phyloP scores from a whole-genome alignment of 2,329 filamentous ascomycete species.

The Coleophoma crateriformis region DNA sequence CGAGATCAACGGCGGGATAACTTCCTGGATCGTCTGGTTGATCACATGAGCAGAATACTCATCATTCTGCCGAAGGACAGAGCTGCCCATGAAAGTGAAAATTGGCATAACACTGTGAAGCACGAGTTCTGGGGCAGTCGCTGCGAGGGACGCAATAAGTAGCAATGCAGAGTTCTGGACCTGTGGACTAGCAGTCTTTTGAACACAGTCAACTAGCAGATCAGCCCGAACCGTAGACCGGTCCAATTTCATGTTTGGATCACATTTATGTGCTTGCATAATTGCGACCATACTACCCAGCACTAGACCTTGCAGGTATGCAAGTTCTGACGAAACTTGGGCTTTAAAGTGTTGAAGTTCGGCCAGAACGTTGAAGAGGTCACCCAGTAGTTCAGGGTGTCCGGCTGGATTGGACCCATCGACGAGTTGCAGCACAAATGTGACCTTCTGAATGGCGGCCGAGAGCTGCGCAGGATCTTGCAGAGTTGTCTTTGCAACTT shows the following conservation, averaged over 20 bases:
- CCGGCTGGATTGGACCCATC: slow-evolving; percentile 72
- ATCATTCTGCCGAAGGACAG: slow-evolving; percentile 85
- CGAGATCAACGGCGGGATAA: slow-evolving; percentile 84
- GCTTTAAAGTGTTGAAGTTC: slow-evolving; percentile 82
- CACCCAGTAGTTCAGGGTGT: slow-evolving; percentile 71
- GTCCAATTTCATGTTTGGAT: slow-evolving; percentile 62
- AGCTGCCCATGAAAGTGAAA: slow-evolving; percentile 96
- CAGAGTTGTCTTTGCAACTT: slow-evolving; percentile 54
- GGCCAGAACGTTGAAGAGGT: slow-evolving; percentile 78
- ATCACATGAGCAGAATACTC: slow-evolving; percentile 97
- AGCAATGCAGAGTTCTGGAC: slow-evolving; percentile 90
- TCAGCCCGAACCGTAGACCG: slow-evolving; percentile 79
- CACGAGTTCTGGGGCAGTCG: slow-evolving; percentile 83
- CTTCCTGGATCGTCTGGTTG: slow-evolving; percentile 88
- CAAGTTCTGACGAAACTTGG: slow-evolving; percentile 77
- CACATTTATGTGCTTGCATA: slow-evolving; percentile 67
- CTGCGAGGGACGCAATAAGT: slow-evolving; percentile 79
- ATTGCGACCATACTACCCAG: slow-evolving; percentile 79
- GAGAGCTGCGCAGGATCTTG: slow-evolving; percentile 62
- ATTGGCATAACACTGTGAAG: slow-evolving; percentile 98
- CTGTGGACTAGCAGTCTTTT: slow-evolving; percentile 84
- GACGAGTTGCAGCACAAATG: slow-evolving; percentile 82
- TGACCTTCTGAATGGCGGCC: slow-evolving; percentile 67
- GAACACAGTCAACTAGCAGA: slow-evolving; percentile 87
- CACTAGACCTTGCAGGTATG: slow-evolving; percentile 83